Percentiles rank a stretch among this genome's conserved stretches.
Conservation (phyloP, 805 yeast genomes). For the Metschnikowia proteae region DNA sequence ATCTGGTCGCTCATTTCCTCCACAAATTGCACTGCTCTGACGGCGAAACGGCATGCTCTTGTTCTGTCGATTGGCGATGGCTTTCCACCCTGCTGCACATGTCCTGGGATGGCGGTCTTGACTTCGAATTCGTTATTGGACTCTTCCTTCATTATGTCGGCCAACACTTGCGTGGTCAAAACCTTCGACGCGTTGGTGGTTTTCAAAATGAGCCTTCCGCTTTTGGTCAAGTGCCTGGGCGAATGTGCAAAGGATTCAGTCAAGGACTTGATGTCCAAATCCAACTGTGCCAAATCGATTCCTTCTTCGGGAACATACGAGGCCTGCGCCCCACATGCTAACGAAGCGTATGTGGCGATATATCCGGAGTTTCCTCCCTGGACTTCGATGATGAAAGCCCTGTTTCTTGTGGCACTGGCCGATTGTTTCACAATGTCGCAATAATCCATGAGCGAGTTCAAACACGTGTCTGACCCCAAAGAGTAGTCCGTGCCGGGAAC, state of each 20-base stretch:
- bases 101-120: conserved; percentile 80
- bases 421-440: conserved; percentile 78
- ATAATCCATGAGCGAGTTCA: conserved; percentile 64
- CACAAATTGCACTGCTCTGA: conserved; percentile 65
- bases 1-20: conserved; percentile 40
- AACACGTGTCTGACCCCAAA: conserved; percentile 70
- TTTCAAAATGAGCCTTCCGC: conserved; percentile 67
- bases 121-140: conserved; percentile 67
- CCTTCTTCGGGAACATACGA: conserved; percentile 76
- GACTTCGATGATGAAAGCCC: conserved; percentile 77
- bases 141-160: conserved; percentile 65
- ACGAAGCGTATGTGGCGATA: conserved; percentile 64
- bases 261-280: conserved; percentile 61
- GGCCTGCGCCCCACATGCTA: conserved; percentile 70
- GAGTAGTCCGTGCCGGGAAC: conserved; percentile 83
- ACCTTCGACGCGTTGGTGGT: conserved; percentile 67
- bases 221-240: conserved; percentile 56
- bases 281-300: conserved; percentile 54
- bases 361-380: conserved; percentile 86
- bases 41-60: conserved; percentile 66
- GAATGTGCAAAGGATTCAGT: conserved; percentile 57
- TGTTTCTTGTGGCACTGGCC: conserved; percentile 72
- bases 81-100: conserved; percentile 78
- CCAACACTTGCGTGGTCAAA: conserved; percentile 62
- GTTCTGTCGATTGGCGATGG: conserved; percentile 79